Base-by-base conservation (phyloP, 129 eudicot genomes). In the Centella asiatica region DNA sequence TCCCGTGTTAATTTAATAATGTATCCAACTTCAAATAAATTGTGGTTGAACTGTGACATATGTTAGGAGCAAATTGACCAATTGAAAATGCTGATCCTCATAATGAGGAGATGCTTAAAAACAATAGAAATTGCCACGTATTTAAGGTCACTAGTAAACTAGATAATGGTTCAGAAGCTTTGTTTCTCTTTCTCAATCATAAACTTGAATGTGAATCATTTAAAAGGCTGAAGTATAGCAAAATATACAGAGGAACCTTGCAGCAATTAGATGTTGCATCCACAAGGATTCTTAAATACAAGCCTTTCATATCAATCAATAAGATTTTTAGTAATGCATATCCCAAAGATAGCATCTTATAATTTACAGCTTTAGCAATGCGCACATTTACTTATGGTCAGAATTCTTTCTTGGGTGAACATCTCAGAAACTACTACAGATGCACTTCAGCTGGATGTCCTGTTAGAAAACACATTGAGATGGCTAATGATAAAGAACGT, bases 391-490 rank as follows among this genome's bases (percentile, higher is more conserved):
- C 19, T 19, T 2, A 39, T 20, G 7, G 23, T 33, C 45, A 4
- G 23, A 36, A 22, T 20, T 9, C 10, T 50, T n/a, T 51, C 28
- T 31, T 47, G 17, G 45, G 59, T 67, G 36, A 37, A 53, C n/a
- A 52, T 78, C 77, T 73, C 86, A 90, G 97, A 89, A 90, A 87
- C 73, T 90, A 90, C 80, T 90, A 90, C 67, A 72, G 84, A 62
- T 90, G 97, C 76, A 83, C 97, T 13, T 86, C 95, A 37, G 80
- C 94, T 27, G 95, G 97, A 57, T 90, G 97, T 63, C 97, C 95
- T 5, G 97, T 81, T 67, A 71, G 97, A 66, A 90, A 90, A 79
- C 95, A 90, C 71, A 82, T 86, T 4, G 97, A 90, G 66, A 83
- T 56, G 83, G 89, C 89, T 7, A 76, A 72, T 19, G 93, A 86